A percentile compares a stretch with the other conserved stretches of the same genome.
Conservation (phyloP, 2,329 filamentous ascomycete genomes). For the Huntiella savannae region DNA sequence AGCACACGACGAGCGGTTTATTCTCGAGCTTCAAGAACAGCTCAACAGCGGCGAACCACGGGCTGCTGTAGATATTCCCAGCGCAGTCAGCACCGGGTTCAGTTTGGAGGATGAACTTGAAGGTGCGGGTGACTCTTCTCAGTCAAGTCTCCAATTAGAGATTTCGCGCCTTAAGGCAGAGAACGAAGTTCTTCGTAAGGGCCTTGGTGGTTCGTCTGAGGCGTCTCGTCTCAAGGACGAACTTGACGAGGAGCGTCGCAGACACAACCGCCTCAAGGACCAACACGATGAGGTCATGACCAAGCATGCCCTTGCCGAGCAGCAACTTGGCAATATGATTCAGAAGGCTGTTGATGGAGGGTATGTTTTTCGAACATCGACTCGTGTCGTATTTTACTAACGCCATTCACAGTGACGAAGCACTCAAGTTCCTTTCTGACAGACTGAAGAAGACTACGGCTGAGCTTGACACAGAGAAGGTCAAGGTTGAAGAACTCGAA, state of each 20-base stretch:
- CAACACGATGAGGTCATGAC: conserved; percentile 38
- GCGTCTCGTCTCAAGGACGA: conserved; percentile 35
- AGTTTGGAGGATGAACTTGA: conserved; percentile 39
- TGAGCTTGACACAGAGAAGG: conserved; percentile 29
- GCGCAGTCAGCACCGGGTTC: conserved; percentile 15
- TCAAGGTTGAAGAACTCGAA: conserved; percentile 25
- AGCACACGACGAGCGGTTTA: conserved; percentile 31
- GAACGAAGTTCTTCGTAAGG: conserved; percentile 37
- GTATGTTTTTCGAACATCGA: conserved; percentile 9
- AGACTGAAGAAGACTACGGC: conserved; percentile 25
- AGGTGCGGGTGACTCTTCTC: conserved; percentile 15
- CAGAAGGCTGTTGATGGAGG: conserved; percentile 33
- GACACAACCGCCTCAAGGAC: conserved; percentile 31
- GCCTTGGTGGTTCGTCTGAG: conserved; percentile 33
- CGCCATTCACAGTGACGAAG: conserved; percentile 10
- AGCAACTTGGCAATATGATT: conserved; percentile 36
- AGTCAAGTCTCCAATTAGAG: conserved; percentile 28
- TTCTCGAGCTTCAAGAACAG: conserved; percentile 42
- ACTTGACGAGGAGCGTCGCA: conserved; percentile 33
- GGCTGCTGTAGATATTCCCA: conserved; percentile 8
- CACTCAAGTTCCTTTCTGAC: conserved; percentile 18
- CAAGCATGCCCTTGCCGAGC: conserved; percentile 35
- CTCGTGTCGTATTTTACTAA: not conserved
- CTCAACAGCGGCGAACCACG: conserved; percentile 20
- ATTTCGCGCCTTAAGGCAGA: conserved; percentile 41